Evolutionary conservation across 306 rosid genomes (phyloP), one percentile per base, ranked within the genome.

Genomic region (Sicyos baderoa): DNA sequence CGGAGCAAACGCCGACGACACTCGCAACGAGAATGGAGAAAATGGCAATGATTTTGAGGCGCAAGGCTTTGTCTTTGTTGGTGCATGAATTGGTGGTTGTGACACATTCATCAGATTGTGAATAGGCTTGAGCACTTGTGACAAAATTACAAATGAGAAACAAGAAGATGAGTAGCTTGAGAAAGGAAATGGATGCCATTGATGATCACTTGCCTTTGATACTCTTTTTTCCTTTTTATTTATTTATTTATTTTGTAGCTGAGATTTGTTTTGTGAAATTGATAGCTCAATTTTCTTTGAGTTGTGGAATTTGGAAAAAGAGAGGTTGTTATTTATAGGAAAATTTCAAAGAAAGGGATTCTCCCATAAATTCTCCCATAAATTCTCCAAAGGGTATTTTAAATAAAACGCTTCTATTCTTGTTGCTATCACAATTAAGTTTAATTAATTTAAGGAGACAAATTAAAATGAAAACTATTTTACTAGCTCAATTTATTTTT

Each of bases 21-120:
- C 96, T 89, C 0, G 91, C 80, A 1, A 78, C 27, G 10, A 89
- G 78, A 9, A 89, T 87, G 14, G 96, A 6, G 35, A 76, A 72
- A 5, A 89, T 81, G 45, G 89, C 87, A 32, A 89, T 82, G 79
- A 84, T 48, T 75, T 87, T 89, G 2, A 87, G 89, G 0, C 81
- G 76, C 21, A 72, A 23, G 3, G 96, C 93, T 40, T 60, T 64
- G 4, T 66, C 21, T 74, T 85, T 82, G 65, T 89, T 58, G 50
- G 74, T 80, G 81, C 96, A 89, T 6, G 70, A 25, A 73, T 77
- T 42, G 27, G 72, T 17, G 45, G 70, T 79, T 0, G 63, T 0
- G 25, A 22, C 40, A 54, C 94, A 89, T 22, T 77, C 86, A 6
- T 76, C 71, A 6, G 82, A 75, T 23, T 45, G 59, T 17, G 82